Percentiles rank a stretch among this genome's conserved stretches.
phyloP scores from a whole-genome alignment of 2,329 filamentous ascomycete species.

The Amesomyces nigricolor region DNA sequence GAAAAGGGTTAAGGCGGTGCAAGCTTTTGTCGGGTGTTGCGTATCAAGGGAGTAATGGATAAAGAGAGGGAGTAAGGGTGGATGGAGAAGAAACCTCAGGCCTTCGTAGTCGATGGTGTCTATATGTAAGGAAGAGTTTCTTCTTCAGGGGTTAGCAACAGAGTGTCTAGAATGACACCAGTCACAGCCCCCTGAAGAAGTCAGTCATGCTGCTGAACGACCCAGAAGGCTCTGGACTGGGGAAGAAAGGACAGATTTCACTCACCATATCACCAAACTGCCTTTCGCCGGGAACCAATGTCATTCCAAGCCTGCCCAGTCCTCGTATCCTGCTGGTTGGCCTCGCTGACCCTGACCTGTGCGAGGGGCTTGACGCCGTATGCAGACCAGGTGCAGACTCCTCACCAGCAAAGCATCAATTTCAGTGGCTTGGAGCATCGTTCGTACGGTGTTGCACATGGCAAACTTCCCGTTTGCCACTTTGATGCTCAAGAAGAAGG shows the following conservation, averaged over 20 bases:
- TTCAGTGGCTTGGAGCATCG: too few relatives aligned
- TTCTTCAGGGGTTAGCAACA: neutral
- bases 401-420: neutral
- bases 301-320: neutral
- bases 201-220: neutral
- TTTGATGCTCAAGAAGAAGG: too few relatives aligned
- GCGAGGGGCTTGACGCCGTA: neutral
- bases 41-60: neutral
- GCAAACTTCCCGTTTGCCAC: too few relatives aligned
- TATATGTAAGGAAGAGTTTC: neutral
- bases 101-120: neutral
- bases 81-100: neutral
- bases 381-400: neutral
- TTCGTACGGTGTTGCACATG: too few relatives aligned
- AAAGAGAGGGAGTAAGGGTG: neutral
- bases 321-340: neutral
- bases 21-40: neutral
- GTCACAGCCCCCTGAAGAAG: neutral
- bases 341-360: neutral
- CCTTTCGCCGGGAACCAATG: neutral
- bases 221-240: slow-evolving; percentile 3
- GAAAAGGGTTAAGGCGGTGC: neutral
- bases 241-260: slow-evolving; percentile 16
- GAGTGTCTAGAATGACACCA: slow-evolving; percentile 4
- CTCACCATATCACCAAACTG: neutral